phyloP scores from a whole-genome alignment of 176 grass and related monocot genomes.

The Luzula sylvatica region DNA sequence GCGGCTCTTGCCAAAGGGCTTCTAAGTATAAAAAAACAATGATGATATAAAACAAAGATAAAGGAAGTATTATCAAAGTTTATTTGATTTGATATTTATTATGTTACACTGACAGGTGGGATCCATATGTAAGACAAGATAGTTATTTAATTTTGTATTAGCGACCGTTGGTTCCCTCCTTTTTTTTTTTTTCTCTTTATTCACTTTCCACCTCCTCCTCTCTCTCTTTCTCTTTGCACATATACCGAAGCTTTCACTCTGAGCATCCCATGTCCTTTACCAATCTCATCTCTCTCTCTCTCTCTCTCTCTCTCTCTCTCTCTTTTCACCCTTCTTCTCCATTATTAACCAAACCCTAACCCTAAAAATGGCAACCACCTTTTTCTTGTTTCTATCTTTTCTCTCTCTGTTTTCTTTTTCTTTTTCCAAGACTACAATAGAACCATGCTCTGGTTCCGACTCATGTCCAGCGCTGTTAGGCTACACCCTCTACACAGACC shows the following conservation, averaged over 20 bases:
- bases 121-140: background rate
- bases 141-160: conserved; percentile 8
- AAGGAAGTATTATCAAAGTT: too few species aligned
- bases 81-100: too few species aligned
- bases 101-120: background rate
- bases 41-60: background rate
- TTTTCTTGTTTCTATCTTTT: background rate
- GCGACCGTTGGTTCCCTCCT: conserved; percentile 3
- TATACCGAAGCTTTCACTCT: conserved; percentile 15
- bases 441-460: conserved; percentile 72
- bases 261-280: too few species aligned
- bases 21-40: background rate
- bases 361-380: conserved; percentile 2
- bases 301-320: background rate
- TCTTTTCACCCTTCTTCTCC: background rate
- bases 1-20: background rate
- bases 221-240: conserved; percentile 14
- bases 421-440: conserved; percentile 70
- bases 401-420: background rate
- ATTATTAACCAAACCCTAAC: background rate
- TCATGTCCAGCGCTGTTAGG: conserved; percentile 60
- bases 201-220: conserved; percentile 13
- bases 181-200: background rate
- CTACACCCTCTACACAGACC: conserved; percentile 92
- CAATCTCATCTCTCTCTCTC: background rate